A percentile compares a stretch with the other conserved stretches of the same genome.
Evolutionary conservation across 2,329 filamentous ascomycete genomes (phyloP).

Genomic region (Talaromyces albobiverticillius): DNA sequence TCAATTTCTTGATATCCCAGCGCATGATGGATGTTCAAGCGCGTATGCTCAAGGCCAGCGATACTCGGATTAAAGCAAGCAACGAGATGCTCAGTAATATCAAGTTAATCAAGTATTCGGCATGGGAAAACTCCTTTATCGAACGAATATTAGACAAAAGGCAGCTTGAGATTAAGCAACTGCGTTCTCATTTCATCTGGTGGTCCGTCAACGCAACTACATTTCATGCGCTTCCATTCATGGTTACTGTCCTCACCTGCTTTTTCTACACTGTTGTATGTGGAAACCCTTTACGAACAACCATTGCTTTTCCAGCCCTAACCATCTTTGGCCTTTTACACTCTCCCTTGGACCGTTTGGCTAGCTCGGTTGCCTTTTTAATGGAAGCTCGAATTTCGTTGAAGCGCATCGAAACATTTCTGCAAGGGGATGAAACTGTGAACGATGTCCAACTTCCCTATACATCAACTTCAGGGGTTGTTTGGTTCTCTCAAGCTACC

Average conservation of each 20-base stretch:
- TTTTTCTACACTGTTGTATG: slow-evolving; percentile 4
- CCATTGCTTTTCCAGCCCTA: slow-evolving; percentile 6
- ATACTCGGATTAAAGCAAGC: neutral
- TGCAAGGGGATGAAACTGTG: neutral
- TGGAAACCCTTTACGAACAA: neutral
- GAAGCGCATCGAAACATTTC: neutral
- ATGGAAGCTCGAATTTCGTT: slow-evolving; percentile 1
- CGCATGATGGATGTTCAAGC: neutral
- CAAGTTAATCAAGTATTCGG: slow-evolving; percentile 3
- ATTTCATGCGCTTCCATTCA: neutral
- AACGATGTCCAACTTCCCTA: neutral
- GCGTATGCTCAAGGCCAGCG: neutral
- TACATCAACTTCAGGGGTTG: neutral
- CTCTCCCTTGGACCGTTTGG: slow-evolving; percentile 1
- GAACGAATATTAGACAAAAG: neutral
- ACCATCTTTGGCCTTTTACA: slow-evolving; percentile 3
- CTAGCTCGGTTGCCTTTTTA: neutral
- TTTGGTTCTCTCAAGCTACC: slow-evolving; percentile 2
- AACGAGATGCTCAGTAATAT: slow-evolving; percentile 5
- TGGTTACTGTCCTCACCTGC: neutral
- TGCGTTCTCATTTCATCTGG: neutral
- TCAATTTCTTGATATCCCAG: slow-evolving; percentile 2
- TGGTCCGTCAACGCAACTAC: slow-evolving; percentile 2
- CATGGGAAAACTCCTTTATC: neutral
- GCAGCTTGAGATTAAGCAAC: neutral